A percentile compares a stretch with the other conserved stretches of the same genome.
These are phyloP conservation scores for Eleusine indica DNA, from an alignment of 176 grass and related monocot species.

Conservation along the genomic window DNA sequence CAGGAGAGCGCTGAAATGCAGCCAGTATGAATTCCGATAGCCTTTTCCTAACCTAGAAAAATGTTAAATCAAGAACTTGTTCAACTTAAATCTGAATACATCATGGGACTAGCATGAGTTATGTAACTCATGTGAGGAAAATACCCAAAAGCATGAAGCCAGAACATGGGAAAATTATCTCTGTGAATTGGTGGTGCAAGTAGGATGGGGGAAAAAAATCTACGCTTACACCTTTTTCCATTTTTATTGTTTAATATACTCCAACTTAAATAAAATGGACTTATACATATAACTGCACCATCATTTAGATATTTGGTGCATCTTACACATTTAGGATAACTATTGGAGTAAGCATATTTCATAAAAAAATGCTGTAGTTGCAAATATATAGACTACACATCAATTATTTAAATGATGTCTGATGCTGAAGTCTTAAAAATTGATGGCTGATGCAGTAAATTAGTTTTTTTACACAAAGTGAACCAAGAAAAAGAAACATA, in stretches of 20 bases:
- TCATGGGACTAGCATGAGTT: constrained; percentile 12
- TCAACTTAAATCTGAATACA: constrained; percentile 26
- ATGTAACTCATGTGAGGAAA: background rate
- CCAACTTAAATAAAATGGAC: background rate
- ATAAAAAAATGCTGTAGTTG: background rate
- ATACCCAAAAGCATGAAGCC: constrained; percentile 7
- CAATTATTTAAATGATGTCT: background rate
- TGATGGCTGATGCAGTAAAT: background rate
- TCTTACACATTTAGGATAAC: background rate
- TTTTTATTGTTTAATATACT: background rate
- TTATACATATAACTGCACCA: background rate
- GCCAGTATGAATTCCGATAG: constrained; percentile 88
- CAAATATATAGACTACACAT: background rate
- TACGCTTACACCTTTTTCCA: background rate
- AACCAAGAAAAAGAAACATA: constrained; percentile 7
- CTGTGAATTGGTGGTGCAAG: background rate
- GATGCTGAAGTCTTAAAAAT: background rate
- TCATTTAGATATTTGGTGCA: constrained; percentile 4
- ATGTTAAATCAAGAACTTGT: constrained; percentile 31
- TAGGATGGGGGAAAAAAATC: background rate
- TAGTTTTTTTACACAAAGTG: background rate
- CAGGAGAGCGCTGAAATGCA: constrained; percentile 77
- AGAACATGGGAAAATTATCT: constrained; percentile 15
- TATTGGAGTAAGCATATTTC: background rate
- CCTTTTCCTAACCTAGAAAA: constrained; percentile 74